Evolutionary conservation across 164 flowering plant genomes (phyloP).

Genomic region (Magnolia sinica): DNA sequence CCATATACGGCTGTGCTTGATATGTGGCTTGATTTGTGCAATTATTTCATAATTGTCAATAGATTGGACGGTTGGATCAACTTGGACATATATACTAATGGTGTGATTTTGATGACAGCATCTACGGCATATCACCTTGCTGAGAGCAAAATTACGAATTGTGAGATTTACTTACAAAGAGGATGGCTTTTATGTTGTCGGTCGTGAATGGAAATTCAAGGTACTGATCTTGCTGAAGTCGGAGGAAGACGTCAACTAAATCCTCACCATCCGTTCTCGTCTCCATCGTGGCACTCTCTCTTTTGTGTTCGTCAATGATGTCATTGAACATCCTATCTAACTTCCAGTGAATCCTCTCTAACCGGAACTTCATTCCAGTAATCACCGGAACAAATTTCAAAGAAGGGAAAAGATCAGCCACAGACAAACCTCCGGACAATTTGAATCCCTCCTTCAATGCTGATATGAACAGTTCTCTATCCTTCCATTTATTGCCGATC

Average conservation of each 20-base stretch:
- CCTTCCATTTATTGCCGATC: conserved; percentile 21
- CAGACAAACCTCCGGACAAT: conserved; percentile 8
- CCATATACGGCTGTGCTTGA: no score
- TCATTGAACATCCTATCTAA: background rate
- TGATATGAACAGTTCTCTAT: conserved; percentile 16
- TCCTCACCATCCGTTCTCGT: conserved; percentile 1
- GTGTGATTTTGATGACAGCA: background rate
- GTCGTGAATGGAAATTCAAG: conserved; percentile 4
- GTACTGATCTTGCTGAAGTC: conserved; percentile 4
- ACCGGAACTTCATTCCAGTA: background rate
- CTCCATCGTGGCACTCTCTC: background rate
- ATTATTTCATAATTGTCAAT: no score
- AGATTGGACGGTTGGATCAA: background rate
- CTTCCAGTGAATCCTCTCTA: conserved; percentile 5
- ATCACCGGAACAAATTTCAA: background rate
- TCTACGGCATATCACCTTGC: no score
- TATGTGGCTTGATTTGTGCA: no score
- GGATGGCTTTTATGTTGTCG: conserved; percentile 1
- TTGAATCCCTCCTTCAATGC: background rate
- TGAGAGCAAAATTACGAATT: background rate
- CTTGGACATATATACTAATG: background rate
- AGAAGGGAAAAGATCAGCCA: conserved; percentile 13
- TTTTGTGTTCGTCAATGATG: background rate
- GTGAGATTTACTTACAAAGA: conserved; percentile 2
- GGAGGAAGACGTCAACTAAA: conserved; percentile 12